A percentile compares a stretch with the other conserved stretches of the same genome.
Conservation (phyloP, 2,329 filamentous ascomycete species). For the Ophiostoma ulmi region DNA sequence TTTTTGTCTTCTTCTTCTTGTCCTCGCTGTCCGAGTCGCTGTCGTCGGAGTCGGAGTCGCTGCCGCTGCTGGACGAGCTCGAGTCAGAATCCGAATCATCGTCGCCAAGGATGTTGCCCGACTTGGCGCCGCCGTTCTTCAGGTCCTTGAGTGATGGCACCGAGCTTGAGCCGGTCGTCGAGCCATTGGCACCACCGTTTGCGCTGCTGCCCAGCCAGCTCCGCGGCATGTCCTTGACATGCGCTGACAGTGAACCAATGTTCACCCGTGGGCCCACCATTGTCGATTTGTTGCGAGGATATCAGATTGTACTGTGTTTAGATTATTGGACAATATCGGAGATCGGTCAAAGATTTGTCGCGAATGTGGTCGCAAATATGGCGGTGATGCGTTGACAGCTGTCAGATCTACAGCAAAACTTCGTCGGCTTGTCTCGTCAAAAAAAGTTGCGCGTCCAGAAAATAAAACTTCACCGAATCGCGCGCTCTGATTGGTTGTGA, state of each 20-base stretch:
- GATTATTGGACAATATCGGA: neutral
- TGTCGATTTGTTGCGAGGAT: neutral
- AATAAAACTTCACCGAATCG: constrained; percentile 14
- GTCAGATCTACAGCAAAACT: neutral
- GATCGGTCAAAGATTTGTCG: neutral
- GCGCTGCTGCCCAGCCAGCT: constrained; percentile 12
- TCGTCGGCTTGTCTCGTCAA: neutral
- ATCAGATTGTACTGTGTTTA: neutral
- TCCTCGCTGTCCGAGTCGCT: constrained; percentile 18
- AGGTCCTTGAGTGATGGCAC: constrained; percentile 23
- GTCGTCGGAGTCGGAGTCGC: constrained; percentile 31
- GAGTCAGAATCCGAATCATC: constrained; percentile 32
- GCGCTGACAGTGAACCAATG: constrained; percentile 32
- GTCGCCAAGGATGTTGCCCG: constrained; percentile 19
- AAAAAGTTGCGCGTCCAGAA: neutral
- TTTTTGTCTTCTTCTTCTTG: neutral
- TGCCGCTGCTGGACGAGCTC: constrained; percentile 19
- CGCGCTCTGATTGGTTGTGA: constrained; percentile 23
- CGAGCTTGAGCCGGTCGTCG: neutral
- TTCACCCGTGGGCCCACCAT: constrained; percentile 30
- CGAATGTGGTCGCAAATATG: no score
- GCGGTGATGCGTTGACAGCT: neutral
- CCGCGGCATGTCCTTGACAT: constrained; percentile 28
- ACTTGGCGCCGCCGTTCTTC: constrained; percentile 15
- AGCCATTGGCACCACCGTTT: neutral